phyloP scores from a whole-genome alignment of 2,329 filamentous ascomycete genomes.

The Fusarium euwallaceae region DNA sequence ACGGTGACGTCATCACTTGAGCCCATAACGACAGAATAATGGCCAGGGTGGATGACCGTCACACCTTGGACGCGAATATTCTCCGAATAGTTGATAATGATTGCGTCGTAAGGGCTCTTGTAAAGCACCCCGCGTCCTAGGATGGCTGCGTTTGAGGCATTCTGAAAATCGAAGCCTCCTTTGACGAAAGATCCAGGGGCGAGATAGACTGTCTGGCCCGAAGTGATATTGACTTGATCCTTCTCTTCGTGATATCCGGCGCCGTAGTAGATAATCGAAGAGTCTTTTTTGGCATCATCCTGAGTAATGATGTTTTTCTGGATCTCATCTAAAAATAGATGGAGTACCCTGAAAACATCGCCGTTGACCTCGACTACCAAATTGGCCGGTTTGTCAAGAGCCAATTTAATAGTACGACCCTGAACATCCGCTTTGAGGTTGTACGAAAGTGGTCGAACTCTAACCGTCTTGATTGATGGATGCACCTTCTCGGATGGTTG shows the following conservation, averaged over 20 bases:
- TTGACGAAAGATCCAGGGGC: background rate
- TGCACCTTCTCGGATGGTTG: background rate
- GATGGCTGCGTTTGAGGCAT: background rate
- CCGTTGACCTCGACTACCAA: background rate
- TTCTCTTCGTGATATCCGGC: background rate
- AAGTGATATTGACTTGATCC: background rate
- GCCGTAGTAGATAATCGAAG: slow-evolving; percentile 1
- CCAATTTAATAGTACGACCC: background rate
- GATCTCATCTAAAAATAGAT: slow-evolving; percentile 6
- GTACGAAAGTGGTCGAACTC: background rate
- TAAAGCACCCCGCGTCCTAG: background rate
- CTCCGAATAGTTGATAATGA: background rate
- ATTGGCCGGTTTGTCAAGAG: background rate
- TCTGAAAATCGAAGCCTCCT: background rate
- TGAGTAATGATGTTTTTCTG: background rate
- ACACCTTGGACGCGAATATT: background rate
- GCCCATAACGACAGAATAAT: background rate
- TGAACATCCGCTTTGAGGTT: background rate
- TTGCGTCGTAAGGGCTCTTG: background rate
- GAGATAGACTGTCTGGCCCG: slow-evolving; percentile 2
- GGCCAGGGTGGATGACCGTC: background rate
- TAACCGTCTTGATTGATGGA: background rate
- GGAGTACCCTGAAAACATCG: background rate
- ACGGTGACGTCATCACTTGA: background rate
- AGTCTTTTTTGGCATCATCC: background rate